Evolutionary conservation across 176 grass and related monocot genomes (phyloP), one percentile per base, ranked within the genome.

Genomic region (Hordeum marinum): DNA sequence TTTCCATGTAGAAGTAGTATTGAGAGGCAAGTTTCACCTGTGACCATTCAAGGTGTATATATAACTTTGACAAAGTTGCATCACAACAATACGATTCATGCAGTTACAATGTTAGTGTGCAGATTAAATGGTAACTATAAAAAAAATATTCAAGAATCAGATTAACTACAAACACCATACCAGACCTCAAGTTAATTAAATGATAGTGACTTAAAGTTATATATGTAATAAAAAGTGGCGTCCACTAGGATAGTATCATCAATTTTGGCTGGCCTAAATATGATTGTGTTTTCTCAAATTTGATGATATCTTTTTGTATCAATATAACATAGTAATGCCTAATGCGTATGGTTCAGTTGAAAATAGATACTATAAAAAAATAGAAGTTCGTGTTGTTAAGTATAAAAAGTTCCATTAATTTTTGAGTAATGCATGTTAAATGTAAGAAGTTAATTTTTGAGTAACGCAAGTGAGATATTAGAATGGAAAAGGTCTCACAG

Each of bases 1-100:
- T 95, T 75, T 95, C 93, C 93, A 95, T 95, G 74, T 94, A 94
- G 79, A 92, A 95, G 64, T 90, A 82, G 37, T 95, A 92, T 32
- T 95, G 88, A 59, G 88, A 90, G 42, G 75, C 80, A 75, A 95
- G 83, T 76, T 92, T 92, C 76, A 95, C 90, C 88, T 95, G 88
- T 57, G 85, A 67, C 20, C 26, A 64, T 63, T 11, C 39, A 80
- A 60, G 45, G 29, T 11, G 65, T 36, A 29, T 11, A 41, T 26
- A 63, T 4, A 45, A 40, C 39, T 40, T 61, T 11, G n/a, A 23
- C 7, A 61, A 61, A 61, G 18, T 61, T 61, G 21, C 8, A 23
- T 24, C 58, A 61, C 58, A 25, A 61, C n/a, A 61, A 61, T 24
- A 24, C 14, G 15, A 61, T 24, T 25, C 58, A 24, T 59, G 8